Evolutionary conservation across 2,329 filamentous ascomycete genomes (phyloP).

Genomic region (Exophiala spinifera): DNA sequence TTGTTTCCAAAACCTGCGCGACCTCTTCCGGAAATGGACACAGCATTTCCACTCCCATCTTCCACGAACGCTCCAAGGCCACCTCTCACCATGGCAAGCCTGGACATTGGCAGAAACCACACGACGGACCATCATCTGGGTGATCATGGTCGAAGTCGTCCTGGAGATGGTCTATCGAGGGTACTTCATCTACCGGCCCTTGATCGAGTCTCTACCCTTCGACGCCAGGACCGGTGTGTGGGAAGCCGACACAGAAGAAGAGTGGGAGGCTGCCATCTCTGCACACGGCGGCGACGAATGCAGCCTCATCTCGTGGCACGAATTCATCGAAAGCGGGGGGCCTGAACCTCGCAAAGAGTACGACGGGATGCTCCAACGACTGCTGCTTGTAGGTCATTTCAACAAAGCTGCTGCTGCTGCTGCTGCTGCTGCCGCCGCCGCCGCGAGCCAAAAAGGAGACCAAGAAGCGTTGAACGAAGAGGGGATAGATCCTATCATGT

Average conservation of each 20-base stretch:
- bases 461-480: too few relatives aligned
- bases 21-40: slow-evolving; percentile 14
- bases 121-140: slow-evolving; percentile 21
- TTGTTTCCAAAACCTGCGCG: slow-evolving; percentile 1
- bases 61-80: slow-evolving; percentile 10
- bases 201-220: slow-evolving; percentile 24
- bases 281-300: slow-evolving; percentile 14
- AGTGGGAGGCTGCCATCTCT: slow-evolving; percentile 17
- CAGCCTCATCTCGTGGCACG: slow-evolving; percentile 24
- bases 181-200: slow-evolving; percentile 22
- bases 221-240: slow-evolving; percentile 25
- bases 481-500: too few relatives aligned
- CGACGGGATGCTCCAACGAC: slow-evolving; percentile 22
- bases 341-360: slow-evolving; percentile 14
- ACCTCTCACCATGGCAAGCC: slow-evolving; percentile 23
- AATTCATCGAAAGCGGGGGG: slow-evolving; percentile 21
- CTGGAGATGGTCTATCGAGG: slow-evolving; percentile 16
- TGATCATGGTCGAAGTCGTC: slow-evolving; percentile 15
- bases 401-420: slow-evolving; percentile 13
- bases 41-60: slow-evolving; percentile 14
- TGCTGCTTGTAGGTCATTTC: slow-evolving; percentile 21
- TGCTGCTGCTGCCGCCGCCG: too few relatives aligned
- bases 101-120: slow-evolving; percentile 24
- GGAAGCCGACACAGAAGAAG: slow-evolving; percentile 23
- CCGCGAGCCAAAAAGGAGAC: too few relatives aligned